Conservation (phyloP, 768 basidiomycete species). For the Phaeolepiota aurea region DNA sequence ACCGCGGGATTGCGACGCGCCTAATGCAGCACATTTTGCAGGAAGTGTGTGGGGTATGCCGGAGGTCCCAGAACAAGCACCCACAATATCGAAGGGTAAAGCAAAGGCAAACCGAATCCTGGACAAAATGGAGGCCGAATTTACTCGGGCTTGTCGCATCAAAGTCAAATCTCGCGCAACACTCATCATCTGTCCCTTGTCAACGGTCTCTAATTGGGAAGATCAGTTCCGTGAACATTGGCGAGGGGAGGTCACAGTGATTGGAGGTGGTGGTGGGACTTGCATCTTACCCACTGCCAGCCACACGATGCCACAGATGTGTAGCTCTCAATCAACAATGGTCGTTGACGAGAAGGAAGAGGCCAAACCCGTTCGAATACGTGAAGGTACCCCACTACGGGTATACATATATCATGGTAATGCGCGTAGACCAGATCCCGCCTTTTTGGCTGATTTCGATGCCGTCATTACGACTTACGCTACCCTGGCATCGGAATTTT, state of each 20-base stretch:
- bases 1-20: constrained; percentile 15
- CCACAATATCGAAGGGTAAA: constrained; percentile 43
- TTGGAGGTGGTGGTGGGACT: constrained; percentile 61
- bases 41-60: constrained; percentile 88
- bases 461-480: constrained; percentile 97
- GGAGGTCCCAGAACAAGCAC: constrained; percentile 19
- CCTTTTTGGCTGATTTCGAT: constrained; percentile 88
- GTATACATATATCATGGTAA: constrained; percentile 97
- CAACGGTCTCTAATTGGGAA: constrained; percentile 98
- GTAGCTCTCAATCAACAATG: constrained; percentile 21
- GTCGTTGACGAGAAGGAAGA: constrained; percentile 23
- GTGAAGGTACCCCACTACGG: constrained; percentile 49
- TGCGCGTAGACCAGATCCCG: constrained; percentile 76
- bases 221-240: constrained; percentile 98
- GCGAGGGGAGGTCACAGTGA: constrained; percentile 77
- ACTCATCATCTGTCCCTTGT: constrained; percentile 92
- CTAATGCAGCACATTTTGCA: constrained; percentile 54
- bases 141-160: constrained; percentile 63
- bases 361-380: constrained; percentile 24
- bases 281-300: constrained; percentile 26
- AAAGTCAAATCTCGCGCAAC: constrained; percentile 84
- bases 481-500: constrained; percentile 91
- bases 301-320: constrained; percentile 26
- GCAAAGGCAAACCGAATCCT: constrained; percentile 58
- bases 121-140: constrained; percentile 66